Evolutionary conservation across 2,329 filamentous ascomycete genomes (phyloP).

Genomic region (Ciborinia camelliae): DNA sequence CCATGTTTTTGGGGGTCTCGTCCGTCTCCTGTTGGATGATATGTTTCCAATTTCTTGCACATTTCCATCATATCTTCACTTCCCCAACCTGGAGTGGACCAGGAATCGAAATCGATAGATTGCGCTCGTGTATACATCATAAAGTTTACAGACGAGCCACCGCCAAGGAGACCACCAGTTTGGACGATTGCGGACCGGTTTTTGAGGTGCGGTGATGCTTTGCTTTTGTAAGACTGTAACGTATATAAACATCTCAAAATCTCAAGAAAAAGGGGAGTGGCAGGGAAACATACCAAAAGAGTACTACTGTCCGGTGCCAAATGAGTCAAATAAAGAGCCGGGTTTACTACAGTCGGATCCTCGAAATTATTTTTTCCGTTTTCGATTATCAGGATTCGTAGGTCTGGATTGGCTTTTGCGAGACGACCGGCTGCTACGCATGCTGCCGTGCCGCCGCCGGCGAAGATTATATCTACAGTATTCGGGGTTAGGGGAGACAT

Average conservation of each 20-base stretch:
- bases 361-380: constrained; percentile 51
- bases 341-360: constrained; percentile 48
- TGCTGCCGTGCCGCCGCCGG: constrained; percentile 49
- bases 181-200: constrained; percentile 44
- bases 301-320: constrained; percentile 48
- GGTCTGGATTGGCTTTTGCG: constrained; percentile 47
- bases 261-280: not conserved
- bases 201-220: constrained; percentile 45
- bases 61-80: constrained; percentile 51
- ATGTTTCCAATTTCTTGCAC: constrained; percentile 57
- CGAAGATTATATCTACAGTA: constrained; percentile 51
- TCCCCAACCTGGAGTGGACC: constrained; percentile 51
- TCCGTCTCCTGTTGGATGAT: constrained; percentile 34
- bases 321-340: constrained; percentile 49
- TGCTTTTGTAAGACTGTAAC: constrained; percentile 51
- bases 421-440: constrained; percentile 50
- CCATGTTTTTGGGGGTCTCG: constrained; percentile 46
- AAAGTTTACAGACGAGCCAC: constrained; percentile 58
- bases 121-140: constrained; percentile 51
- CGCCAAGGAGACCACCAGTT: constrained; percentile 53
- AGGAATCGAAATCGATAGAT: constrained; percentile 49
- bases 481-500: not conserved
- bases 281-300: constrained; percentile 37
- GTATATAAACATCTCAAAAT: too few species aligned
- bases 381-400: constrained; percentile 53